These are phyloP conservation scores for Tylopilus sp. DNA, from an alignment of 768 basidiomycete genomes.

Conservation along the genomic window DNA sequence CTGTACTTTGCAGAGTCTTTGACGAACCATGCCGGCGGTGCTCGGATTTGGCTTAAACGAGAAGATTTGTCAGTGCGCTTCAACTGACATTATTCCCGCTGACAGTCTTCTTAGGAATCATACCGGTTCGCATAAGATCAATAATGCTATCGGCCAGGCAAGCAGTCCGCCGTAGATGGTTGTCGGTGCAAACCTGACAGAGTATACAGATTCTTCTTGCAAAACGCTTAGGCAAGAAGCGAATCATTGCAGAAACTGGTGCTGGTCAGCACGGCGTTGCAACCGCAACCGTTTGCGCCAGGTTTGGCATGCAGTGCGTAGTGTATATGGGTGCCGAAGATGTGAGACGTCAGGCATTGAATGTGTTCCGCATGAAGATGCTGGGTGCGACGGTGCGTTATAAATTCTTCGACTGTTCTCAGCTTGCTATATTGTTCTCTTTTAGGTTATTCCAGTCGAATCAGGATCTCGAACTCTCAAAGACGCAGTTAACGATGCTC, in stretches of 20 bases:
- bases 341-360: conserved; percentile 91
- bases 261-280: conserved; percentile 99
- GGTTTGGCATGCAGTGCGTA: conserved; percentile 92
- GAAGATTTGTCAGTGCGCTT: conserved; percentile 70
- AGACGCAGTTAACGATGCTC: conserved; percentile 97
- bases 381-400: conserved; percentile 77
- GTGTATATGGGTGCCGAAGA: conserved; percentile 99
- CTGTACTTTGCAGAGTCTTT: conserved; percentile 90
- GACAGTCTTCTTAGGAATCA: conserved; percentile 65
- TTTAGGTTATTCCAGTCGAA: conserved; percentile 85
- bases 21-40: conserved; percentile 87
- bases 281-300: conserved; percentile 96
- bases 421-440: background rate
- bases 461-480: conserved; percentile 95
- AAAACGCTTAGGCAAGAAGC: conserved; percentile 88
- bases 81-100: background rate
- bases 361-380: conserved; percentile 98
- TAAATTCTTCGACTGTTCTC: background rate
- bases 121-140: conserved; percentile 99
- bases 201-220: conserved; percentile 81
- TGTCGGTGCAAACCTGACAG: background rate
- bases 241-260: conserved; percentile 98
- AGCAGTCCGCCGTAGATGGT: conserved; percentile 11
- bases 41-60: conserved; percentile 96
- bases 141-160: conserved; percentile 96